Conservation (phyloP, 495 filamentous ascomycete species). For the Aspergillus taichungensis region DNA sequence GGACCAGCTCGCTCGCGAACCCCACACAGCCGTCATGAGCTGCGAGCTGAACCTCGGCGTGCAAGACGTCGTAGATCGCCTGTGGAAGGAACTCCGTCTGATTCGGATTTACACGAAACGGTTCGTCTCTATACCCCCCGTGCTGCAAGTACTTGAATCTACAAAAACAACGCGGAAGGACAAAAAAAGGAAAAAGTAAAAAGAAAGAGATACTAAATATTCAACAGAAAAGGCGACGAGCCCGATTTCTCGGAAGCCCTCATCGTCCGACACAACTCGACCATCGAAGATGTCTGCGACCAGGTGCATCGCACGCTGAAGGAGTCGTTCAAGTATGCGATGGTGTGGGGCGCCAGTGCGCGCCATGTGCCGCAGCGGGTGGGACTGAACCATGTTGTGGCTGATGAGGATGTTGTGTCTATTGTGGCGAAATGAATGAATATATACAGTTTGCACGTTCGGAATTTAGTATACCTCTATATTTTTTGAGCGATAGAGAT, state of each 20-base stretch:
- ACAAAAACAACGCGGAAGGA: no score
- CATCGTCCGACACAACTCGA: conserved; percentile 79
- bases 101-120: conserved; percentile 96
- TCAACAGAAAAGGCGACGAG: conserved; percentile 66
- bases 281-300: conserved; percentile 96
- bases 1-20: conserved; percentile 83
- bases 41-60: conserved; percentile 98
- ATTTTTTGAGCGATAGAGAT: conserved; percentile 4
- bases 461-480: no score
- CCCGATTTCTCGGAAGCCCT: conserved; percentile 89
- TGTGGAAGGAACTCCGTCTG: conserved; percentile 88
- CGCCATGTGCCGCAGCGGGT: conserved; percentile 92
- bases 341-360: conserved; percentile 96
- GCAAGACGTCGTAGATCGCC: conserved; percentile 86
- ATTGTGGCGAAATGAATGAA: conserved; percentile 59
- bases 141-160: no score
- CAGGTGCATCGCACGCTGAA: conserved; percentile 89
- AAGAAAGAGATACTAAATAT: conserved; percentile 3
- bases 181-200: no score
- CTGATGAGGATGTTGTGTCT: conserved; percentile 95
- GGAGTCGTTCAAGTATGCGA: conserved; percentile 97
- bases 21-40: conserved; percentile 91
- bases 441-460: no score
- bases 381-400: conserved; percentile 75
- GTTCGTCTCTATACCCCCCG: no score